Base-by-base conservation (phyloP, 2,329 filamentous ascomycete species). In the Penicillium sp. region DNA sequence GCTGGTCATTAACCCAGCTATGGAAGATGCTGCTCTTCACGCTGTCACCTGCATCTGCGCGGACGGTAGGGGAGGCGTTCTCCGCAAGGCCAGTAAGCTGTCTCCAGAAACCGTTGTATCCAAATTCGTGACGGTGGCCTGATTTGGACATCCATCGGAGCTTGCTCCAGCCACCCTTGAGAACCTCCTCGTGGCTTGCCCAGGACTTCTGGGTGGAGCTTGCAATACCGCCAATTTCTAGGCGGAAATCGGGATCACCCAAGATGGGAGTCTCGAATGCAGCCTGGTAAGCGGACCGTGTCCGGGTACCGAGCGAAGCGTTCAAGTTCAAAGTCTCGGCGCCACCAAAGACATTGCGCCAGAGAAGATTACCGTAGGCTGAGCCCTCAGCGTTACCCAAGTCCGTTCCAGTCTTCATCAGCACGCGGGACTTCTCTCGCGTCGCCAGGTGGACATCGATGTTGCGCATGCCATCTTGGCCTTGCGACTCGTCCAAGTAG, bases 341-440 rank as follows among this genome's bases (percentile, higher is more conserved):
- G 39, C 94, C 94, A 51, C 94, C 94, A 72, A 99, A 91, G 59
- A 99, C 83, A 76, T 99, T 99, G 66, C 94, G 88, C 81, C 92
- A 88, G 51, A 93, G 82, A 44, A 92, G 83, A 65, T 94, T 93
- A 64, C 90, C 88, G 71, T 96, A 97, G 4, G 93, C 93, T 8
- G 93, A 96, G 36, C 93, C 94, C 76, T 99, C 94, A 23, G 91
- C 87, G 70, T 96, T 96, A 61, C 94, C 94, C 45, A 96, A 83
- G 72, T 97, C 93, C 9, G 94, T 97, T 59, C 94, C 94, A 0
- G 93, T 96, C 79, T 96, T 96, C 69, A 97, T 84, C 58, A 92
- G 86, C 70, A 97, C 86, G 39, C 89, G 87, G 33, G 90, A 89
- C 64, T 90, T 87, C 76, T 99, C 93, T 60, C 83, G 82, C 23